These are phyloP conservation scores for Schizosaccharomyces cryophilus DNA, from an alignment of 805 yeast genomes.

Conservation along the genomic window DNA sequence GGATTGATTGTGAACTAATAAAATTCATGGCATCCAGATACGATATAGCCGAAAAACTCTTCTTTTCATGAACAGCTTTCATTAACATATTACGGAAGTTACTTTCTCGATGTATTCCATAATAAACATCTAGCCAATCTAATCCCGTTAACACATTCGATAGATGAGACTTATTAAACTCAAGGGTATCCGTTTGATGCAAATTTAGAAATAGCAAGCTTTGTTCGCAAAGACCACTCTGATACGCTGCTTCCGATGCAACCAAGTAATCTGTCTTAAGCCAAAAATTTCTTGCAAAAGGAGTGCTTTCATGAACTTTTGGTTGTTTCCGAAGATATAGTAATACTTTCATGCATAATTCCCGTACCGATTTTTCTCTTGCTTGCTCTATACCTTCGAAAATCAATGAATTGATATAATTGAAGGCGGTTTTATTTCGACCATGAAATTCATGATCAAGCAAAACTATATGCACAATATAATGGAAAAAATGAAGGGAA, in stretches of 20 bases:
- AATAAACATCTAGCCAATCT: slow-evolving; percentile 36
- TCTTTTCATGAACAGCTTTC: slow-evolving; percentile 6
- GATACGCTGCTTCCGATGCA: slow-evolving; percentile 10
- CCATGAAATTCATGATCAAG: not conserved
- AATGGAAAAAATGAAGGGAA: not conserved
- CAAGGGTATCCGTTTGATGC: slow-evolving; percentile 11
- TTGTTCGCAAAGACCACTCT: slow-evolving; percentile 11
- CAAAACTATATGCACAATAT: not conserved
- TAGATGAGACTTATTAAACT: slow-evolving; percentile 6
- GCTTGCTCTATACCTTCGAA: not conserved
- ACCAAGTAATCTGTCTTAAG: slow-evolving; percentile 8
- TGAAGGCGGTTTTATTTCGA: not conserved
- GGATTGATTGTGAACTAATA: slow-evolving; percentile 9
- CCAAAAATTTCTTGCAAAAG: not conserved
- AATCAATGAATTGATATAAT: not conserved
- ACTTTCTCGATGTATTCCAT: slow-evolving; percentile 39
- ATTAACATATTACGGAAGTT: slow-evolving; percentile 27
- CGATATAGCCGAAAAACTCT: slow-evolving; percentile 20
- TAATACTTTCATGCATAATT: not conserved
- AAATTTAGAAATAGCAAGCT: slow-evolving; percentile 14
- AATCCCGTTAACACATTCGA: slow-evolving; percentile 25
- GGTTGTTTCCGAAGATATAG: not conserved
- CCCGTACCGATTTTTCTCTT: not conserved
- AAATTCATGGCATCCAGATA: slow-evolving; percentile 36
- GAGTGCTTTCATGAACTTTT: not conserved